Conservation (phyloP, 441 rosid species). For the Mallotus repandus region DNA sequence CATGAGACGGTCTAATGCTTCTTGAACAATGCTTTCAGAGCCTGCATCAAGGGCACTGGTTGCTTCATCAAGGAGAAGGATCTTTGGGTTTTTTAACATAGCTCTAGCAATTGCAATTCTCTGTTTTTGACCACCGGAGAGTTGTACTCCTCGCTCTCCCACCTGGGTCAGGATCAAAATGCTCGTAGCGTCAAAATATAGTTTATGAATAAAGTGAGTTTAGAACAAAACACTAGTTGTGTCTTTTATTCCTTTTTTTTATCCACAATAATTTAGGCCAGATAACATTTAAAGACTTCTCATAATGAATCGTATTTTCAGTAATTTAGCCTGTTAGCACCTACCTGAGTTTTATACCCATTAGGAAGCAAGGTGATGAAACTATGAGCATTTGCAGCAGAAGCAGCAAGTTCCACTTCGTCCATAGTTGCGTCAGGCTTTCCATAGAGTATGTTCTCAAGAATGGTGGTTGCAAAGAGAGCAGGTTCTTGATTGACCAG, state of each 20-base stretch:
- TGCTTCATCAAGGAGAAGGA: constrained; percentile 96
- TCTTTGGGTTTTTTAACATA: constrained; percentile 90
- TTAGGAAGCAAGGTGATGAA: constrained; percentile 90
- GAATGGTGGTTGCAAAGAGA: constrained; percentile 90
- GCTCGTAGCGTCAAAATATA: constrained; percentile 3
- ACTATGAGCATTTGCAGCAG: constrained; percentile 92
- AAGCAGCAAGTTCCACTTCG: constrained; percentile 90
- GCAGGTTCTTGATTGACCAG: constrained; percentile 99
- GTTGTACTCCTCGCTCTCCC: constrained; percentile 96
- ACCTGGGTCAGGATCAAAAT: constrained; percentile 44
- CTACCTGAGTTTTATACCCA: constrained; percentile 88
- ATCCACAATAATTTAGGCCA: neutral
- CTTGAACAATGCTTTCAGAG: constrained; percentile 97
- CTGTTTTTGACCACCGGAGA: constrained; percentile 98
- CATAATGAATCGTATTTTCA: constrained; percentile 2
- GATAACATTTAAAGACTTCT: neutral
- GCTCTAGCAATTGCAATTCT: constrained; percentile 99
- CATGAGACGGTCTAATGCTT: constrained; percentile 95
- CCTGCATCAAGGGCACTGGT: constrained; percentile 98
- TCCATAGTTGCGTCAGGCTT: constrained; percentile 84
- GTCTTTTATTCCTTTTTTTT: neutral
- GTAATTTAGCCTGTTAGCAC: constrained; percentile 7
- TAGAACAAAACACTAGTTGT: neutral
- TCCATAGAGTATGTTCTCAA: constrained; percentile 88
- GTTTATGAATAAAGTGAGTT: neutral